Percentiles rank a stretch among this genome's conserved stretches.
Conservation (phyloP, 805 yeast species). For the Candida sithepensis region DNA sequence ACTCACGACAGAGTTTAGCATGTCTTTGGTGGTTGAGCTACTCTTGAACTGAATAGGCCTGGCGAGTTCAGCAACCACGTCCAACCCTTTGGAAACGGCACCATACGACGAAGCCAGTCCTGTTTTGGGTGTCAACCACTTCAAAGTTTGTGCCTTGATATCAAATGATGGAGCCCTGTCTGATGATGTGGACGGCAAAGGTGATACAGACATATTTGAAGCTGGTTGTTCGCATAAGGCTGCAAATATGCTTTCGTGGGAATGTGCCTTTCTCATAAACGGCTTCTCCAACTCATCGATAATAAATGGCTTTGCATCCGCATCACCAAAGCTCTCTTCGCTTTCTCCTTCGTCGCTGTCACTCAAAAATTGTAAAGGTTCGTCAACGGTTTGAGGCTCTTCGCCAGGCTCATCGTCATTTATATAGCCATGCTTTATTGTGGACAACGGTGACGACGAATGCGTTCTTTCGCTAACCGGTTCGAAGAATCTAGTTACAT, state of each 20-base stretch:
- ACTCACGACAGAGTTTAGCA: slow-evolving; percentile 11
- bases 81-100: not conserved
- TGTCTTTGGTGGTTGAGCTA: slow-evolving; percentile 8
- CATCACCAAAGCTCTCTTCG: slow-evolving; percentile 24
- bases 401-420: slow-evolving; percentile 7
- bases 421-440: slow-evolving; percentile 17
- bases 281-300: slow-evolving; percentile 9
- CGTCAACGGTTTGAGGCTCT: slow-evolving; percentile 1
- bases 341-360: slow-evolving; percentile 7
- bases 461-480: not conserved
- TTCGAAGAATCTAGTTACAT: not conserved
- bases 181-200: not conserved
- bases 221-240: slow-evolving; percentile 1
- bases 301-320: slow-evolving; percentile 21
- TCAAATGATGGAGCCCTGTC: slow-evolving; percentile 10
- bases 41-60: slow-evolving; percentile 1
- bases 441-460: slow-evolving; percentile 17
- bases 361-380: not conserved
- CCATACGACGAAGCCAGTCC: slow-evolving; percentile 19
- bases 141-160: slow-evolving; percentile 28
- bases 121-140: slow-evolving; percentile 28
- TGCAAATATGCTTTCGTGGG: slow-evolving; percentile 30
- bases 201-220: not conserved
- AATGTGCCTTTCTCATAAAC: slow-evolving; percentile 16
- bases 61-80: slow-evolving; percentile 1